Percentiles rank a stretch among this genome's conserved stretches.
phyloP scores from a whole-genome alignment of 176 grass and related monocot species.

The Raddia guianensis region DNA sequence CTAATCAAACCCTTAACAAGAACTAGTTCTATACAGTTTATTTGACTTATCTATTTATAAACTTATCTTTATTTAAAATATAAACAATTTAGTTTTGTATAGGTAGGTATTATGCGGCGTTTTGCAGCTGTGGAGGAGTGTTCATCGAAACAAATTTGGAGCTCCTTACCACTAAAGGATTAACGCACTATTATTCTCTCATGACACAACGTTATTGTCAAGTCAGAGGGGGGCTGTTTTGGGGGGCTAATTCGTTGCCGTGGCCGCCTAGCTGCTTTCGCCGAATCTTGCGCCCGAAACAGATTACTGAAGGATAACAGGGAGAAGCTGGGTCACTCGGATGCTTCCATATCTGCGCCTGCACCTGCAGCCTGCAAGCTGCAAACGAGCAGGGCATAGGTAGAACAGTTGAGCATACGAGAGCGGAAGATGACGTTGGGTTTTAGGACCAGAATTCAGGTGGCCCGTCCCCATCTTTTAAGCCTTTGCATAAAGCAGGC shows the following conservation, averaged over 20 bases:
- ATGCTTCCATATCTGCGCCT: not conserved
- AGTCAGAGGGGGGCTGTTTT: constrained; percentile 6
- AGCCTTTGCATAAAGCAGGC: constrained; percentile 30
- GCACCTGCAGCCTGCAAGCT: not conserved
- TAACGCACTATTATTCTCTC: not conserved
- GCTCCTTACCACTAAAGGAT: not conserved
- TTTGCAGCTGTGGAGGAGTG: not conserved
- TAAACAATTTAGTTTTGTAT: too few relatives aligned
- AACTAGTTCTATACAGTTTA: too few relatives aligned
- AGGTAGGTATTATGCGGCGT: not conserved
- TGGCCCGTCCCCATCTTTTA: constrained; percentile 33
- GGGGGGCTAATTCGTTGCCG: not conserved
- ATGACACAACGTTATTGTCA: constrained; percentile 16
- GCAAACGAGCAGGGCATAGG: constrained; percentile 8
- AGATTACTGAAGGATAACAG: constrained; percentile 21
- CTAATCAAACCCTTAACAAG: too few relatives aligned
- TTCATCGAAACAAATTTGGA: not conserved
- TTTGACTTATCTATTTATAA: too few relatives aligned
- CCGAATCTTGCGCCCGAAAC: constrained; percentile 18
- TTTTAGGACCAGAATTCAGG: constrained; percentile 25
- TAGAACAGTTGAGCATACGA: not conserved
- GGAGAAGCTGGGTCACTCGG: constrained; percentile 26
- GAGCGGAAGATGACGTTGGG: not conserved
- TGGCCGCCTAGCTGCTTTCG: constrained; percentile 20
- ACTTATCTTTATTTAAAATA: too few relatives aligned